Evolutionary conservation across 169 alveolate species (phyloP).

Genomic region (Perkinsus marinus): DNA sequence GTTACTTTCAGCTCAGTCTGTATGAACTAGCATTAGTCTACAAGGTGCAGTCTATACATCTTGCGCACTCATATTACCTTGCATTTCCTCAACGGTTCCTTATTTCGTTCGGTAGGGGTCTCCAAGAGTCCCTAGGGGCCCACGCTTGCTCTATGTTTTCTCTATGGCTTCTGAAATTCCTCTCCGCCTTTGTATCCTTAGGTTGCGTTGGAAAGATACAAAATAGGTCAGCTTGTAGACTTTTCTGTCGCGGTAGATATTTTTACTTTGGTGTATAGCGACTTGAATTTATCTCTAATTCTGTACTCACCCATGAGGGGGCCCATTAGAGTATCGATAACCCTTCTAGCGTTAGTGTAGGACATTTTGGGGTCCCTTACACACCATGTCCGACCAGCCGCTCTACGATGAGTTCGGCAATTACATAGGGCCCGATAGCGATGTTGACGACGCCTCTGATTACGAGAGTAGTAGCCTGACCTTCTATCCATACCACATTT

Average conservation of each 20-base stretch:
- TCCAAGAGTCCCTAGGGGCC: background rate
- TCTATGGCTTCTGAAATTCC: too few species aligned
- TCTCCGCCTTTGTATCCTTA: too few species aligned
- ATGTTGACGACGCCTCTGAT: constrained; percentile 33
- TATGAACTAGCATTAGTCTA: background rate
- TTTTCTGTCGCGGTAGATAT: background rate
- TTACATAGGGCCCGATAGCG: constrained; percentile 84
- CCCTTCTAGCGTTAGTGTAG: background rate
- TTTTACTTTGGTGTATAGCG: background rate
- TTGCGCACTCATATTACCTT: background rate
- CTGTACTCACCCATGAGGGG: too few species aligned
- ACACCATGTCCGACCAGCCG: constrained; percentile 1
- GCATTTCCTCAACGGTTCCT: background rate
- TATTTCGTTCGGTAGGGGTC: too few species aligned
- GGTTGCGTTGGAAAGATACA: background rate
- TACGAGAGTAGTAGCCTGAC: constrained; percentile 18
- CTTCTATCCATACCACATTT: background rate
- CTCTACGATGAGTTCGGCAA: constrained; percentile 98
- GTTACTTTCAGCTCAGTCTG: too few species aligned
- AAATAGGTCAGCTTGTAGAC: background rate
- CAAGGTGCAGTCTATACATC: background rate
- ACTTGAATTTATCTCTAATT: too few species aligned
- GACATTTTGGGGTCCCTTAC: background rate
- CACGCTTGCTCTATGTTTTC: background rate
- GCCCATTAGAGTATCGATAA: too few species aligned